Evolutionary conservation across 2,329 filamentous ascomycete species (phyloP).

Genomic region (Metarhizium guizhouense): DNA sequence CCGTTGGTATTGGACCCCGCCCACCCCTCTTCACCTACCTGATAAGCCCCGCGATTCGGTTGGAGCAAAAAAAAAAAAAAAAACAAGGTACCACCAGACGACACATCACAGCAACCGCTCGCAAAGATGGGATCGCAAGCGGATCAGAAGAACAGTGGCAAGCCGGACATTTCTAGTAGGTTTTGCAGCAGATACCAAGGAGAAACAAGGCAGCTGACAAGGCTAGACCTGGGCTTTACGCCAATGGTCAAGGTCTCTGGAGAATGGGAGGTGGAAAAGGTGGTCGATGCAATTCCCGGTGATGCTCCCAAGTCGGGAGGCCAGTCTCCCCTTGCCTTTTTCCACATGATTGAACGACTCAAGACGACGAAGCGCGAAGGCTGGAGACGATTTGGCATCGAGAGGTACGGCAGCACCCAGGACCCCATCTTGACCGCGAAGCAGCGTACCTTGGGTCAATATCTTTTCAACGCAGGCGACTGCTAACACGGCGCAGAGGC

Average conservation of each 20-base stretch:
- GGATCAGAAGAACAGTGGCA: slow-evolving; percentile 11
- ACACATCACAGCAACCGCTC: background rate
- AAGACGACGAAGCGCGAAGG: slow-evolving; percentile 97
- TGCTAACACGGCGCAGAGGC: slow-evolving; percentile 36
- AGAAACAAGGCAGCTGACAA: background rate
- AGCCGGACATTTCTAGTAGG: slow-evolving; percentile 17
- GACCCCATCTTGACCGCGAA: background rate
- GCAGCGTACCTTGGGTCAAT: no score
- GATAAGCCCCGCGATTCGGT: background rate
- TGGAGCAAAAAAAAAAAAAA: background rate
- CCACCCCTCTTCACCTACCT: background rate
- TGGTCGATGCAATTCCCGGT: slow-evolving; percentile 54
- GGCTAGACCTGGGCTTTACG: slow-evolving; percentile 24
- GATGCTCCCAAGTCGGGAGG: slow-evolving; percentile 47
- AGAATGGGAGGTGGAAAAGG: slow-evolving; percentile 50
- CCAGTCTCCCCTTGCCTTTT: slow-evolving; percentile 76
- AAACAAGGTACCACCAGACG: background rate
- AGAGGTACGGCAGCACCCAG: slow-evolving; percentile 29
- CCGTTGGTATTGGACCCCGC: no score
- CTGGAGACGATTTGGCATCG: slow-evolving; percentile 82
- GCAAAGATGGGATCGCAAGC: slow-evolving; percentile 20
- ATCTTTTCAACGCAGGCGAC: background rate
- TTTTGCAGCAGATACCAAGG: background rate
- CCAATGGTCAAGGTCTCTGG: slow-evolving; percentile 31
- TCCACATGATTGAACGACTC: slow-evolving; percentile 85